Percentiles rank a stretch among this genome's conserved stretches.
These are phyloP conservation scores for Porphyra umbilicalis DNA, from an alignment of 31 red algal genomes.

Conservation along the genomic window DNA sequence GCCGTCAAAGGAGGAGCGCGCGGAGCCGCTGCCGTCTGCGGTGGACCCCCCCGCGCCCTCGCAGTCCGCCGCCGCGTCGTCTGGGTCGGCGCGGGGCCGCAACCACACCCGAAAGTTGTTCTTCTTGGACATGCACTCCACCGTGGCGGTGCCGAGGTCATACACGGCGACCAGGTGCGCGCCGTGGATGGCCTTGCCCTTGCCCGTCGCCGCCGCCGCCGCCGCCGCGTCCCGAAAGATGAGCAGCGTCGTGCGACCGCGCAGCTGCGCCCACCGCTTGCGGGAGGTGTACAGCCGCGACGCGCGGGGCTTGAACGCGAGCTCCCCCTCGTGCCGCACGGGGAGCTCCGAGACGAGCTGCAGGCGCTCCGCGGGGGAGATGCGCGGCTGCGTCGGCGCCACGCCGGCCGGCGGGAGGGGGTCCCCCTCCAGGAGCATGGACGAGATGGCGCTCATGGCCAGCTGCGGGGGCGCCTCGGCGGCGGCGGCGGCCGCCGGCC, in stretches of 20 bases:
- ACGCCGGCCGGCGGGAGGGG: neutral
- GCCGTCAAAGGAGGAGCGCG: neutral
- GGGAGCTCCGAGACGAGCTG: neutral
- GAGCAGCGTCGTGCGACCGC: neutral
- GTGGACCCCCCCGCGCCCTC: neutral
- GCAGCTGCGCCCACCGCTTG: neutral
- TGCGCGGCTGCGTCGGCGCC: neutral
- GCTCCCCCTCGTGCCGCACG: neutral
- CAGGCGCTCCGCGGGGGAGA: neutral
- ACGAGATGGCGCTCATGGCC: neutral
- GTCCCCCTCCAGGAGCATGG: neutral
- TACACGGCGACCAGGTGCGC: neutral
- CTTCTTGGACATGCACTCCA: neutral
- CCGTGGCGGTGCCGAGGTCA: neutral
- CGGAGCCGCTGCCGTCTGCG: no score
- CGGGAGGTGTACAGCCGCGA: neutral
- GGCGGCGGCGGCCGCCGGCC: no score
- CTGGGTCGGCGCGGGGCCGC: neutral
- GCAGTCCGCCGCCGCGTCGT: neutral
- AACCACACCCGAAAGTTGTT: neutral
- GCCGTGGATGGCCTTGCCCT: neutral
- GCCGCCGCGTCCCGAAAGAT: neutral
- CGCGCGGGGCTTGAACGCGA: neutral
- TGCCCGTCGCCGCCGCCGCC: neutral
- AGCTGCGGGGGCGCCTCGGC: neutral